Percentiles rank a stretch among this genome's conserved stretches.
These are phyloP conservation scores for Citrus mangshanensis DNA, from an alignment of 345 rosid genomes.

Conservation along the genomic window DNA sequence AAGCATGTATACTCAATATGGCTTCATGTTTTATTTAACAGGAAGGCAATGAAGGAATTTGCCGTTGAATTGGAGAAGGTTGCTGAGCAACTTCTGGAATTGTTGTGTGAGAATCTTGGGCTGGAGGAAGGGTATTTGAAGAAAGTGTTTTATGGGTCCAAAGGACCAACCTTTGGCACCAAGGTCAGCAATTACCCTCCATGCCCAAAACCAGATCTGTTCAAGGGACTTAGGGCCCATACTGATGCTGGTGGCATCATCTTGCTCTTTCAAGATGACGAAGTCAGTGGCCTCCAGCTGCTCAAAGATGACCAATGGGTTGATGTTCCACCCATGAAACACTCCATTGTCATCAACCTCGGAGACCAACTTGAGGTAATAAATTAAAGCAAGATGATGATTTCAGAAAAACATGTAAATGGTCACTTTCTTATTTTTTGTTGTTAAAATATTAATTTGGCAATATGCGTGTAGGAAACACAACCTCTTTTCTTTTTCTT, in stretches of 20 bases:
- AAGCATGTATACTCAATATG: background rate
- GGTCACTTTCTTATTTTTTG: background rate
- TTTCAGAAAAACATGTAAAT: background rate
- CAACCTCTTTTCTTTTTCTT: too few relatives aligned
- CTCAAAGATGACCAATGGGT: slow-evolving; percentile 83
- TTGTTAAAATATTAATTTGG: background rate
- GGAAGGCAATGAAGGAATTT: slow-evolving; percentile 59
- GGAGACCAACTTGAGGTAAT: slow-evolving; percentile 95
- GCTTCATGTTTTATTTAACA: slow-evolving; percentile 16
- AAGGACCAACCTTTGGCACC: slow-evolving; percentile 76
- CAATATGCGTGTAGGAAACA: background rate
- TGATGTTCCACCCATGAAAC: slow-evolving; percentile 78
- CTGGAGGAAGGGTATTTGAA: slow-evolving; percentile 79
- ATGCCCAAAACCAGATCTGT: slow-evolving; percentile 85
- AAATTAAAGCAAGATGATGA: background rate
- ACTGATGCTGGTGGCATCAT: slow-evolving; percentile 96
- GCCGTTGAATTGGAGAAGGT: slow-evolving; percentile 51
- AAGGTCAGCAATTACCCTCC: slow-evolving; percentile 93
- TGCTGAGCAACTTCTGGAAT: slow-evolving; percentile 61
- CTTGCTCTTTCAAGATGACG: slow-evolving; percentile 80
- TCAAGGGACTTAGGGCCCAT: slow-evolving; percentile 93
- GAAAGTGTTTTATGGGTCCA: slow-evolving; percentile 60
- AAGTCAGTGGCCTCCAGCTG: slow-evolving; percentile 93
- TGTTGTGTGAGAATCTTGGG: slow-evolving; percentile 76
- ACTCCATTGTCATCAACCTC: slow-evolving; percentile 84